These are phyloP conservation scores for Phialemonium atrogriseum DNA, from an alignment of 2,329 filamentous ascomycete species.

Conservation along the genomic window DNA sequence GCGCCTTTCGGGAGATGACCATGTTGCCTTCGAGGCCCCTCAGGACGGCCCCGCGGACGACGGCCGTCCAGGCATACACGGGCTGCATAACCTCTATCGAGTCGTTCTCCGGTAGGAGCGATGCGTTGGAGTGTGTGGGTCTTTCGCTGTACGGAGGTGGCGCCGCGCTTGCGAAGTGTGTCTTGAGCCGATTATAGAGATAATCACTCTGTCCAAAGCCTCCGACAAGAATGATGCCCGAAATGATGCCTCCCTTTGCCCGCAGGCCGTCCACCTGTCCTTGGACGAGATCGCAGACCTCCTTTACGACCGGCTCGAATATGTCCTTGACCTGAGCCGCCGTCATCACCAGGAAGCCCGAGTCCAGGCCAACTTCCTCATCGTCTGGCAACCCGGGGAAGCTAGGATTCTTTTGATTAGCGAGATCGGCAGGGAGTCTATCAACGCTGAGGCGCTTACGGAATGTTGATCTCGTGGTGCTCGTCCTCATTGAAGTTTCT, in stretches of 20 bases:
- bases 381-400: constrained; percentile 72
- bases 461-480: constrained; percentile 67
- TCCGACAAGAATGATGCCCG: constrained; percentile 73
- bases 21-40: constrained; percentile 70
- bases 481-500: constrained; percentile 76
- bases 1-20: constrained; percentile 65
- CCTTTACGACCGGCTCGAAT: constrained; percentile 66
- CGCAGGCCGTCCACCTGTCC: constrained; percentile 59
- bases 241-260: constrained; percentile 52
- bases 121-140: constrained; percentile 52
- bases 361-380: constrained; percentile 65
- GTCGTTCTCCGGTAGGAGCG: constrained; percentile 35
- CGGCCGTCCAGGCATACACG: constrained; percentile 73
- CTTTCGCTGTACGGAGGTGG: constrained; percentile 59
- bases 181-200: constrained; percentile 62
- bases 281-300: constrained; percentile 59
- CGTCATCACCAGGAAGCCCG: constrained; percentile 66
- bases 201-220: constrained; percentile 77
- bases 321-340: constrained; percentile 63
- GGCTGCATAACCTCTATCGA: constrained; percentile 76
- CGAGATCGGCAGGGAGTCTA: constrained; percentile 1
- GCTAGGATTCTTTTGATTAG: constrained; percentile 22
- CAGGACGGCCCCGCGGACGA: constrained; percentile 69
- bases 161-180: constrained; percentile 53
- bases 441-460: constrained; percentile 48